phyloP scores from a whole-genome alignment of 371 early-diverging fungal genomes.

The Blakeslea trispora region DNA sequence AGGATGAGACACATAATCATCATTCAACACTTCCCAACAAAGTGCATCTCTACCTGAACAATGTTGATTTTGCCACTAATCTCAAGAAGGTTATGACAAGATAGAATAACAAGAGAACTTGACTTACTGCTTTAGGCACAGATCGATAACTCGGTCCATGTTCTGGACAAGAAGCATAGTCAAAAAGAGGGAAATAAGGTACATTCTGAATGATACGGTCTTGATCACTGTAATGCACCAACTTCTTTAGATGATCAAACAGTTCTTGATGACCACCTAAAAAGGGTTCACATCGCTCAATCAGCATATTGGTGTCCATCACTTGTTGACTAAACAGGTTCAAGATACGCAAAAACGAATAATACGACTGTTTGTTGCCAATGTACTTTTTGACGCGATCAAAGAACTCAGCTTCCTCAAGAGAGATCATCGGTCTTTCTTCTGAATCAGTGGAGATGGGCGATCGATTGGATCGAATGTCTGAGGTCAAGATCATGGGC shows the following conservation, averaged over 20 bases:
- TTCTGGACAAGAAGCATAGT: constrained; percentile 8
- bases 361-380: constrained; percentile 79
- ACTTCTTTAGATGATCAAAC: constrained; percentile 88
- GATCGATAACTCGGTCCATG: constrained; percentile 48
- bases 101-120: neutral
- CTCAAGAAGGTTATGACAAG: neutral
- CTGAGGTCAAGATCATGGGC: constrained; percentile 13
- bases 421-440: constrained; percentile 15
- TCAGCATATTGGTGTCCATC: constrained; percentile 77
- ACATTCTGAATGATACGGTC: constrained; percentile 41
- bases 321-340: constrained; percentile 96
- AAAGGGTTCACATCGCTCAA: constrained; percentile 81
- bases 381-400: constrained; percentile 82
- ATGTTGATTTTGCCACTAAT: constrained; percentile 46
- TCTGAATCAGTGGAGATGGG: constrained; percentile 8
- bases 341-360: constrained; percentile 95
- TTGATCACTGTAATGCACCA: constrained; percentile 82
- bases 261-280: constrained; percentile 73
- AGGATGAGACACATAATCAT: constrained; percentile 93
- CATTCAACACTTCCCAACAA: constrained; percentile 93
- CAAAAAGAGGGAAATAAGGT: constrained; percentile 13
- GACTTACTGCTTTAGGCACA: constrained; percentile 64
- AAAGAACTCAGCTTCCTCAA: constrained; percentile 89
- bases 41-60: constrained; percentile 91
- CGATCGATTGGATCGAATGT: constrained; percentile 11